A percentile compares a stretch with the other conserved stretches of the same genome.
These are phyloP conservation scores for Fusarium continuum DNA, from an alignment of 2,329 filamentous ascomycete species.

Conservation along the genomic window DNA sequence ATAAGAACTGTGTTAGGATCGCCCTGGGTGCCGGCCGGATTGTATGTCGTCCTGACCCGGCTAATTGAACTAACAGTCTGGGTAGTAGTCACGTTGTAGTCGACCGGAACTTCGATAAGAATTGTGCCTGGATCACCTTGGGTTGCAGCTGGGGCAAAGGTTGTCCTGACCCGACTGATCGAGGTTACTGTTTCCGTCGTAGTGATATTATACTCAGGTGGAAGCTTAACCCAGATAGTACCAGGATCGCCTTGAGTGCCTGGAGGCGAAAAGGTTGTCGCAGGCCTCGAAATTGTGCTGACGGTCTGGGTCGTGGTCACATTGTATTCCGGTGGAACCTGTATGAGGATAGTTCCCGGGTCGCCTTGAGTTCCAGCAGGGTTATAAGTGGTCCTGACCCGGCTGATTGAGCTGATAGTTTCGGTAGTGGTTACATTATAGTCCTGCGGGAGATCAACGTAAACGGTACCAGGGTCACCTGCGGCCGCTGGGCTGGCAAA, in stretches of 20 bases:
- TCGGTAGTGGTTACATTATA: constrained; percentile 14
- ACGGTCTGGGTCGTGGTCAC: constrained; percentile 3
- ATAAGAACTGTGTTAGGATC: constrained; percentile 6
- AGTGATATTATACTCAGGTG: not conserved
- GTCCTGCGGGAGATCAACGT: constrained; percentile 5
- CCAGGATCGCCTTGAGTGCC: constrained; percentile 1
- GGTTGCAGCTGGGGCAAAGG: not conserved
- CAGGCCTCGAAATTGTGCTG: not conserved
- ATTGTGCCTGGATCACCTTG: constrained; percentile 3
- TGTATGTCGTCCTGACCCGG: not conserved
- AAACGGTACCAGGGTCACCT: constrained; percentile 14
- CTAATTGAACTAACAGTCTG: not conserved
- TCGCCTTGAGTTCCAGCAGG: constrained; percentile 8
- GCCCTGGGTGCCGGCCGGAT: not conserved
- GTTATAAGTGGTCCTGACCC: constrained; percentile 3
- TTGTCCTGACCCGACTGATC: not conserved
- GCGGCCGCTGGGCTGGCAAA: not conserved
- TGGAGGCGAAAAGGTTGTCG: not conserved
- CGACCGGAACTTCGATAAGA: not conserved
- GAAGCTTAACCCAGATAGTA: not conserved
- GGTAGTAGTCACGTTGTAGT: not conserved
- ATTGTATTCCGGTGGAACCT: constrained; percentile 14
- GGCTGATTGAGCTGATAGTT: constrained; percentile 4
- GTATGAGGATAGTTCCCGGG: constrained; percentile 12
- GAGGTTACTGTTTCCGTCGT: not conserved